Evolutionary conservation across 176 grass and related monocot species (phyloP).

Genomic region (Aechmea fasciata): DNA sequence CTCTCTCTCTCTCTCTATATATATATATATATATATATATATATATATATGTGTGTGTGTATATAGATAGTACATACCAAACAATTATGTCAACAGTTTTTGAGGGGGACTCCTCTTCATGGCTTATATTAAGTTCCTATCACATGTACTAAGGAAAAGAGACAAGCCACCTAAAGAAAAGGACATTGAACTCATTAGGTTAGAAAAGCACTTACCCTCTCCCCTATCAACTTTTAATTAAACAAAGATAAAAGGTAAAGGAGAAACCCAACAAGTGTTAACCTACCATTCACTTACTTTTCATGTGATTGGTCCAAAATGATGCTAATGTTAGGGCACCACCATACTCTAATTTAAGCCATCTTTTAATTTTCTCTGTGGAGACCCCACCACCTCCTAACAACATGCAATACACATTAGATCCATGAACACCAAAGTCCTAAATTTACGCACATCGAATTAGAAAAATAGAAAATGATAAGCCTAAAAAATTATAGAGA

Average conservation of each 20-base stretch:
- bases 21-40: too few relatives aligned
- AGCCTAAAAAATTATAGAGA: too few relatives aligned
- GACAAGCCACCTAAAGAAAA: too few relatives aligned
- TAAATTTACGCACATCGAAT: neutral
- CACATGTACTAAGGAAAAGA: too few relatives aligned
- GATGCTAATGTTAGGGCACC: neutral
- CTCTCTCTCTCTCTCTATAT: too few relatives aligned
- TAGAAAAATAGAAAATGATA: neutral
- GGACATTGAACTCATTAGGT: neutral
- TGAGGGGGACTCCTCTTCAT: too few relatives aligned
- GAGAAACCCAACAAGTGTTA: neutral
- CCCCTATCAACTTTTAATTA: neutral
- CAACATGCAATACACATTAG: neutral
- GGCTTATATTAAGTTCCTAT: too few relatives aligned
- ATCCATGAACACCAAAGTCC: neutral
- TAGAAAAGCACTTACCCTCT: neutral
- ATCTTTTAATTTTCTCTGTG: neutral
- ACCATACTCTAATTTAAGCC: neutral
- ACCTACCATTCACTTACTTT: slow-evolving; percentile 5
- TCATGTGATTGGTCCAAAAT: neutral
- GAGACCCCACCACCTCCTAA: slow-evolving; percentile 1
- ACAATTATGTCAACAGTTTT: too few relatives aligned
- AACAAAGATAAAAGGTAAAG: too few relatives aligned
- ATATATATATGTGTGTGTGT: too few relatives aligned
- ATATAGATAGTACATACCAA: too few relatives aligned